Evolutionary conservation across 352 stramenopile species (phyloP).

Genomic region (Poterioochromonas sp.): DNA sequence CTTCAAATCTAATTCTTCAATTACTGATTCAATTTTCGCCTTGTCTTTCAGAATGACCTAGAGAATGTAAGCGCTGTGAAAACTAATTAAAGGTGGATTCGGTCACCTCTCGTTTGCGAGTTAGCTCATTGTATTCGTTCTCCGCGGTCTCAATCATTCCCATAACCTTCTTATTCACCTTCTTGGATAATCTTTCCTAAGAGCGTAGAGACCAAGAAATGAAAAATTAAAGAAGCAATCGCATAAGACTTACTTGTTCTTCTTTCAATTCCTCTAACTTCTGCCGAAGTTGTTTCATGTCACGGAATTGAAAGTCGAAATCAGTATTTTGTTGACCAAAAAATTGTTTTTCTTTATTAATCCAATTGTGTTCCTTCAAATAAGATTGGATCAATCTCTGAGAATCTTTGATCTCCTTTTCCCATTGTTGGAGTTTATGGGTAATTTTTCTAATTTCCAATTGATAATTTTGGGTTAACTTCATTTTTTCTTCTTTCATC

Average conservation of each 20-base stretch:
- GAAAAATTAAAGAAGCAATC: neutral
- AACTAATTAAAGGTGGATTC: neutral
- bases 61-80: constrained; percentile 66
- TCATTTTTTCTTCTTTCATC: constrained; percentile 24
- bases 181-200: constrained; percentile 84
- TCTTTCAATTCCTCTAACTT: constrained; percentile 68
- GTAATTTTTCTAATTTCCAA: constrained; percentile 26
- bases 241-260: neutral
- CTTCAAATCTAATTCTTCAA: constrained; percentile 97
- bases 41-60: constrained; percentile 99
- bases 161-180: constrained; percentile 99
- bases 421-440: constrained; percentile 60
- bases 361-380: constrained; percentile 88
- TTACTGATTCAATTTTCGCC: constrained; percentile 96
- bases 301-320: constrained; percentile 88
- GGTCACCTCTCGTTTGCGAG: constrained; percentile 74
- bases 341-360: constrained; percentile 88
- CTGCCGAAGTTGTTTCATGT: constrained; percentile 68
- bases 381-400: constrained; percentile 77
- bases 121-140: constrained; percentile 93
- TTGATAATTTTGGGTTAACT: neutral
- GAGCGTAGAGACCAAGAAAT: constrained; percentile 37
- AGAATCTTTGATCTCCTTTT: constrained; percentile 76
- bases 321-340: constrained; percentile 92
- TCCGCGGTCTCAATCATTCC: constrained; percentile 99